Base-by-base conservation (phyloP, 495 filamentous ascomycete genomes). In the Penicillium verhagenii region DNA sequence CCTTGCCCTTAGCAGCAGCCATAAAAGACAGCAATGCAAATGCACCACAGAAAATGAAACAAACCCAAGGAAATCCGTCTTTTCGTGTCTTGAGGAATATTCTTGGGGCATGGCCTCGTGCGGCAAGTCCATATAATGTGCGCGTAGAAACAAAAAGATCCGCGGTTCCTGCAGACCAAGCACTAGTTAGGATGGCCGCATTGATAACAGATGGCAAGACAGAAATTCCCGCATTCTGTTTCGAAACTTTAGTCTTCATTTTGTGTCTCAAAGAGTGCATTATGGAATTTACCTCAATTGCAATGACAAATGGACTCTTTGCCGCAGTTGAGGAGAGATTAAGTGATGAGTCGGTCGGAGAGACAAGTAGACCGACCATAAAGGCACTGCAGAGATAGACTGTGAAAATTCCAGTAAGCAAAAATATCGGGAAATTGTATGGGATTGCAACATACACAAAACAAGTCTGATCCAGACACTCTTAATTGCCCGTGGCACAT, bases 161-260 rank as follows among this genome's bases (percentile, higher is more conserved):
- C 10, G 77, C 74, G 56, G 79, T 83, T 16, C 77, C 82, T 19
- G 80, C 75, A 6, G 79, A 83, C 79, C 84, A 88, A 7, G 85
- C 87, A 16, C 81, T 85, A 3, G 82, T 87, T 39, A 90, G 77
- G 56, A 91, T 85, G 3, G 86, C 76, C 4, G 85, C 87, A 57
- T 91, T 91, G 62, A 91, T 86, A 46, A 90, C 74, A 9, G 73
- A 79, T 18, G 80, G 76, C 69, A 52, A 87, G 77, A 13, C 47
- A 16, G 47, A 31, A 8, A 61, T 60, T 28, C 63, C 47, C 20
- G 65, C 54, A 54, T 69, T 57, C 60, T 66, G 37, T 50, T 45
- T 51, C 1, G 16, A 20, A 0, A 11, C 26, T 2, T 50, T 16
- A 50, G 56, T n/a, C n/a, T n/a, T n/a, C n/a, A n/a, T n/a, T n/a